phyloP scores from a whole-genome alignment of 345 rosid genomes.

The Iberis pinnata region DNA sequence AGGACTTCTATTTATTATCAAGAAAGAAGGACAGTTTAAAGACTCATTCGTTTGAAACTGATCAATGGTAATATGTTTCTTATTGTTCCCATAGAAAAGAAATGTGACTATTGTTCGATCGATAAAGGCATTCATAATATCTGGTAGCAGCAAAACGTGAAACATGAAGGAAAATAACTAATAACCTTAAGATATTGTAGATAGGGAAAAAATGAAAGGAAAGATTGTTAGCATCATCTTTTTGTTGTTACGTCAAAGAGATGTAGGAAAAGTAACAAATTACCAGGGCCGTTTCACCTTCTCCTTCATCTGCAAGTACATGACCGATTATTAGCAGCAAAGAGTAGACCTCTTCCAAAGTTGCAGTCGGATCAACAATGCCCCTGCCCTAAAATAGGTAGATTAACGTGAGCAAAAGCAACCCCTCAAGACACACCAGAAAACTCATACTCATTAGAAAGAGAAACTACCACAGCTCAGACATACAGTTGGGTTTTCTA shows the following conservation, averaged over 20 bases:
- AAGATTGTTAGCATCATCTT: too few relatives aligned
- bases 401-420: constrained; percentile 22
- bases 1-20: constrained; percentile 5
- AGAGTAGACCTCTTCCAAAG: constrained; percentile 88
- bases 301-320: constrained; percentile 97
- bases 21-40: constrained; percentile 10
- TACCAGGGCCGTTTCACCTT: constrained; percentile 99
- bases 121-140: constrained; percentile 13
- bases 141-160: background rate
- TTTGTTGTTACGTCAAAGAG: constrained; percentile 11
- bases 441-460: constrained; percentile 2
- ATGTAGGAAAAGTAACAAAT: constrained; percentile 20
- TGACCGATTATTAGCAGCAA: constrained; percentile 80
- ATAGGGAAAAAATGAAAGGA: background rate
- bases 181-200: constrained; percentile 12
- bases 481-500: constrained; percentile 10
- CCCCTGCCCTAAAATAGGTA: constrained; percentile 66
- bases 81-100: background rate
- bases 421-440: constrained; percentile 11
- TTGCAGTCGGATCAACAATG: constrained; percentile 64
- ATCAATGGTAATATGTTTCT: constrained; percentile 9
- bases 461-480: background rate
- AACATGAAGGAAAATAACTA: constrained; percentile 6
- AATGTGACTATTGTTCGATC: background rate
- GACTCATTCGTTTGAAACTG: constrained; percentile 5